These are phyloP conservation scores for Candida anglica DNA, from an alignment of 805 yeast species.

Conservation along the genomic window DNA sequence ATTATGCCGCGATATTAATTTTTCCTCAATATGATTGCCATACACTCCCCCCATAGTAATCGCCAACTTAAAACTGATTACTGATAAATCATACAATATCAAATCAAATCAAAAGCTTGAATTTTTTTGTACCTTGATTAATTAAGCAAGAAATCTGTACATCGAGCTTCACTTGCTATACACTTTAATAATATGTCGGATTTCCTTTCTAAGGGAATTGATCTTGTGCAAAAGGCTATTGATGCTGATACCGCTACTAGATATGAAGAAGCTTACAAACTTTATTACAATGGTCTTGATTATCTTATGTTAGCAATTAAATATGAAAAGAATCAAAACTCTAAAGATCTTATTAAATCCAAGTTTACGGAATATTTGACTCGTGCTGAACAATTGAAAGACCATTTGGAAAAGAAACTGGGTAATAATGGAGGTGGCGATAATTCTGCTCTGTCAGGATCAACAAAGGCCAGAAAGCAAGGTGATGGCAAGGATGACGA, in stretches of 20 bases:
- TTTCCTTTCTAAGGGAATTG: constrained; percentile 91
- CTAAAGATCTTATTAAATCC: constrained; percentile 82
- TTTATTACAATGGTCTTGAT: constrained; percentile 89
- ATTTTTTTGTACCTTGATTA: too few species aligned
- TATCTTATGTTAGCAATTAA: constrained; percentile 94
- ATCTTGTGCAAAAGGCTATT: constrained; percentile 88
- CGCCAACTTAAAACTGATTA: too few species aligned
- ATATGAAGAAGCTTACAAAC: constrained; percentile 91
- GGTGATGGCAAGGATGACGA: constrained; percentile 51
- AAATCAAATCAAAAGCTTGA: too few species aligned
- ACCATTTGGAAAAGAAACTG: constrained; percentile 68
- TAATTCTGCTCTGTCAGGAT: constrained; percentile 50
- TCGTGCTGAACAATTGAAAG: constrained; percentile 91
- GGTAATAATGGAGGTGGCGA: constrained; percentile 36
- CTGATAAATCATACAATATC: too few species aligned
- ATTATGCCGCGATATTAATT: too few species aligned
- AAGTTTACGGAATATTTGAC: constrained; percentile 89
- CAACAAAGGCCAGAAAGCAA: constrained; percentile 51
- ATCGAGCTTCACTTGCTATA: too few species aligned
- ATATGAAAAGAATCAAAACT: constrained; percentile 83
- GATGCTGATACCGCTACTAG: constrained; percentile 88
- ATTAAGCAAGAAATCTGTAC: too few species aligned
- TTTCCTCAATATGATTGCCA: too few species aligned
- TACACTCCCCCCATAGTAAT: too few species aligned
- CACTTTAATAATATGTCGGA: constrained; percentile 35